A percentile compares a stretch with the other conserved stretches of the same genome.
These are phyloP conservation scores for Tephrocybe sp. DNA, from an alignment of 768 basidiomycete genomes.

Conservation along the genomic window DNA sequence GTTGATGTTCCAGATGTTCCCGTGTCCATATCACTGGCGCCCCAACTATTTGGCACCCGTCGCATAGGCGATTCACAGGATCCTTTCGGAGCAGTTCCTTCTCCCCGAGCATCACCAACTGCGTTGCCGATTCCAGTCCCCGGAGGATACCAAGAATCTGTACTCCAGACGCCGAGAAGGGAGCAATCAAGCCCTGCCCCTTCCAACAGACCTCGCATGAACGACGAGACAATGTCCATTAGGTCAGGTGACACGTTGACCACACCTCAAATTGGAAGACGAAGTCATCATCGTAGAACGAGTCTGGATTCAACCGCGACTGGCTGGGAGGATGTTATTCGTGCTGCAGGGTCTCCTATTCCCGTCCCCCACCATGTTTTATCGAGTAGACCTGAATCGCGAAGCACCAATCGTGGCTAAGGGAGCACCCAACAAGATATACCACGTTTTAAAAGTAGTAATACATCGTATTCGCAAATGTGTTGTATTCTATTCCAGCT, in stretches of 20 bases:
- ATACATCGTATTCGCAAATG: background rate
- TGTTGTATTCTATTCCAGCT: too few relatives aligned
- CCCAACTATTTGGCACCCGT: conserved; percentile 1
- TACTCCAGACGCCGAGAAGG: conserved; percentile 2
- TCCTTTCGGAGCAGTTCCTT: background rate
- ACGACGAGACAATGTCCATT: conserved; percentile 12
- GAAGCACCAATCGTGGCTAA: background rate
- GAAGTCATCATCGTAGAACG: background rate
- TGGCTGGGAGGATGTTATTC: conserved; percentile 13
- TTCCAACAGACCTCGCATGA: conserved; percentile 1
- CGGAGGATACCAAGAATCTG: conserved; percentile 8
- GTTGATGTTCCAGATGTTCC: background rate
- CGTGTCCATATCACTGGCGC: conserved; percentile 3
- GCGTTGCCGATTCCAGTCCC: conserved; percentile 14
- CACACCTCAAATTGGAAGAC: conserved; percentile 5
- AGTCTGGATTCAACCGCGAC: background rate
- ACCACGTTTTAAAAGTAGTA: background rate
- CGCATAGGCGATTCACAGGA: background rate
- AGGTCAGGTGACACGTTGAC: conserved; percentile 14
- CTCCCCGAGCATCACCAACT: background rate
- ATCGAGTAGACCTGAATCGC: background rate
- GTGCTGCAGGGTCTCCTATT: conserved; percentile 4
- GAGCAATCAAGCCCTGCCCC: conserved; percentile 7
- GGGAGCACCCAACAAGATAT: background rate
- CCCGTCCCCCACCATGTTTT: conserved; percentile 6